Evolutionary conservation across 495 filamentous ascomycete species (phyloP).

Genomic region (Cetradonia linearis): DNA sequence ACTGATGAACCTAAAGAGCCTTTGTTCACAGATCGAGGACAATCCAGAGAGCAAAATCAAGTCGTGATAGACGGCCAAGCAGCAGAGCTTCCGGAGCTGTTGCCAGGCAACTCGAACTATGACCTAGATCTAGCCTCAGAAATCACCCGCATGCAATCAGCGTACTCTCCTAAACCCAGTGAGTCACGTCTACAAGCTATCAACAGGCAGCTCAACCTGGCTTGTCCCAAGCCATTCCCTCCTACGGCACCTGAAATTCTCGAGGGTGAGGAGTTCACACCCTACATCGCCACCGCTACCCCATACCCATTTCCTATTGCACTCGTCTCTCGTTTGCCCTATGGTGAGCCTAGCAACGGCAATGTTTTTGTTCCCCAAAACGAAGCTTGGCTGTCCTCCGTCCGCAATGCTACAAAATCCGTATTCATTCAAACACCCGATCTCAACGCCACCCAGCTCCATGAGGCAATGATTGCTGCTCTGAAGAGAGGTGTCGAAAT

Average conservation of each 20-base stretch:
- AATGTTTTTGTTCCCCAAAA: constrained; percentile 60
- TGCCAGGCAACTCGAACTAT: constrained; percentile 49
- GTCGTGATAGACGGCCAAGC: constrained; percentile 10
- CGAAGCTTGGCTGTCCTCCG: constrained; percentile 55
- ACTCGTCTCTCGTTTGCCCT: constrained; percentile 56
- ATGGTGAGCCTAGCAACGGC: constrained; percentile 50
- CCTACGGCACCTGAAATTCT: constrained; percentile 35
- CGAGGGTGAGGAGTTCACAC: constrained; percentile 46
- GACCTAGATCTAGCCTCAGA: constrained; percentile 50
- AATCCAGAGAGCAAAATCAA: constrained; percentile 2
- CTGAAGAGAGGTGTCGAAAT: constrained; percentile 56
- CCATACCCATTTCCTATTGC: constrained; percentile 59
- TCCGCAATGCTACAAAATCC: constrained; percentile 48
- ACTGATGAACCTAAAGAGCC: neutral
- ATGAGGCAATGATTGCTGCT: constrained; percentile 51
- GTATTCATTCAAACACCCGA: constrained; percentile 70
- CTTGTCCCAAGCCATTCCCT: constrained; percentile 24
- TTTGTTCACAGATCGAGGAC: constrained; percentile 7
- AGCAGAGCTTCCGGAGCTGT: constrained; percentile 43
- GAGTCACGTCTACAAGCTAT: constrained; percentile 47
- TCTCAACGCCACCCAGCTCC: constrained; percentile 58
- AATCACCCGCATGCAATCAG: constrained; percentile 47
- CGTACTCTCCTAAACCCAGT: constrained; percentile 36
- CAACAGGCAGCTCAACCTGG: constrained; percentile 46
- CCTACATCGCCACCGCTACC: constrained; percentile 45